phyloP scores from a whole-genome alignment of 1,139 yeast species.

The Diutina neorugosa region DNA sequence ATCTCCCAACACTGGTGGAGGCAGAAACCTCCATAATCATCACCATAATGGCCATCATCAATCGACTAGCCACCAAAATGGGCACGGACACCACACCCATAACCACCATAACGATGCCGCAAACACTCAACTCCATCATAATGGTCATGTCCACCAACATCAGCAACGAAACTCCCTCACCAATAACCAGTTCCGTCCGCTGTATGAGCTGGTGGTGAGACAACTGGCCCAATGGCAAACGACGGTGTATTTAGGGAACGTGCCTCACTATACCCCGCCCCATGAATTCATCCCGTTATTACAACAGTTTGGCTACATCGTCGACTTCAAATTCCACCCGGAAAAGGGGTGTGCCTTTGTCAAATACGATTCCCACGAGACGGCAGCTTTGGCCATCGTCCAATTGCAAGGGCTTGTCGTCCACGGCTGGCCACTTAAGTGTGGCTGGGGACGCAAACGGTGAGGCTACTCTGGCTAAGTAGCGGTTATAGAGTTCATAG shows the following conservation, averaged over 20 bases:
- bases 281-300: conserved; percentile 65
- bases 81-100: conserved; percentile 5
- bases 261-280: conserved; percentile 66
- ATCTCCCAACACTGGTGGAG: background rate
- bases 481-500: background rate
- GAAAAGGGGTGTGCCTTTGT: conserved; percentile 82
- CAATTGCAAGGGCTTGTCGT: conserved; percentile 66
- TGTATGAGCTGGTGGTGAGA: conserved; percentile 58
- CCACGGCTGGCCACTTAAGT: conserved; percentile 68
- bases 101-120: conserved; percentile 5
- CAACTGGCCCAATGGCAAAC: conserved; percentile 79
- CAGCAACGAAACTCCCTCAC: too few species aligned
- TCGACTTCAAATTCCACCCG: conserved; percentile 70
- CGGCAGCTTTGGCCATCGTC: conserved; percentile 81
- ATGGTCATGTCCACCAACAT: conserved; percentile 2
- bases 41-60: background rate
- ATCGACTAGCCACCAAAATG: too few species aligned
- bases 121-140: conserved; percentile 8
- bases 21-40: background rate
- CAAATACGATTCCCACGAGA: conserved; percentile 74
- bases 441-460: conserved; percentile 81
- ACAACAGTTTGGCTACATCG: conserved; percentile 71
- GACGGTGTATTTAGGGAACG: conserved; percentile 82
- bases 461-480: background rate
- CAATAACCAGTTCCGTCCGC: conserved; percentile 32